phyloP scores from a whole-genome alignment of 306 rosid genomes.

The Vigna mungo region DNA sequence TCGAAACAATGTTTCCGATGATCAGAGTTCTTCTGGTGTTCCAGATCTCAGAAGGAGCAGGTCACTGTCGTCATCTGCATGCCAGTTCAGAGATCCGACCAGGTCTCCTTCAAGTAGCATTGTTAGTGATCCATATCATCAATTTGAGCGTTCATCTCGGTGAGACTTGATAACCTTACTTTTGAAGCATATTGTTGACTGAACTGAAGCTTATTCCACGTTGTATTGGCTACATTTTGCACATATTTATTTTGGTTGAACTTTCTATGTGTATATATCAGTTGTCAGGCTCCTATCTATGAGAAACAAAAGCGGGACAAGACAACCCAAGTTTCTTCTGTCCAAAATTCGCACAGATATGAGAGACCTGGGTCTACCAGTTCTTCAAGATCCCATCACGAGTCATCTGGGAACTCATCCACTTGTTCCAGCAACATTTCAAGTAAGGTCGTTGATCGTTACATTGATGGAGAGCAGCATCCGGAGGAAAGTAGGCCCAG shows the following conservation, averaged over 20 bases:
- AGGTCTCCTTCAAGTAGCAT: slow-evolving; percentile 75
- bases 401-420: slow-evolving; percentile 81
- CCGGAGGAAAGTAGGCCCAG: slow-evolving; percentile 57
- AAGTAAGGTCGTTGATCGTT: slow-evolving; percentile 76
- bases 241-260: slow-evolving; percentile 28
- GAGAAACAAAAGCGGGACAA: slow-evolving; percentile 63
- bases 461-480: slow-evolving; percentile 91
- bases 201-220: slow-evolving; percentile 10
- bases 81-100: slow-evolving; percentile 59
- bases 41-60: slow-evolving; percentile 86
- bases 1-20: slow-evolving; percentile 58
- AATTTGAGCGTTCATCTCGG: slow-evolving; percentile 69
- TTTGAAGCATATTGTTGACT: slow-evolving; percentile 36
- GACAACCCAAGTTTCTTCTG: slow-evolving; percentile 52
- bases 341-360: slow-evolving; percentile 47
- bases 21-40: slow-evolving; percentile 55
- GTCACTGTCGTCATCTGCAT: slow-evolving; percentile 85
- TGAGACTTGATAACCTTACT: slow-evolving; percentile 52
- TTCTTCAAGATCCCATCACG: slow-evolving; percentile 66
- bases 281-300: slow-evolving; percentile 59
- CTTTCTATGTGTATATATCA: slow-evolving; percentile 46
- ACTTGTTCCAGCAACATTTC: slow-evolving; percentile 75
- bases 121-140: slow-evolving; percentile 58
- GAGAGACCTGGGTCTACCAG: slow-evolving; percentile 62
- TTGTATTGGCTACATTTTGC: slow-evolving; percentile 14